Evolutionary conservation across 495 filamentous ascomycete species (phyloP).

Genomic region (Opeltia flavorubescens): DNA sequence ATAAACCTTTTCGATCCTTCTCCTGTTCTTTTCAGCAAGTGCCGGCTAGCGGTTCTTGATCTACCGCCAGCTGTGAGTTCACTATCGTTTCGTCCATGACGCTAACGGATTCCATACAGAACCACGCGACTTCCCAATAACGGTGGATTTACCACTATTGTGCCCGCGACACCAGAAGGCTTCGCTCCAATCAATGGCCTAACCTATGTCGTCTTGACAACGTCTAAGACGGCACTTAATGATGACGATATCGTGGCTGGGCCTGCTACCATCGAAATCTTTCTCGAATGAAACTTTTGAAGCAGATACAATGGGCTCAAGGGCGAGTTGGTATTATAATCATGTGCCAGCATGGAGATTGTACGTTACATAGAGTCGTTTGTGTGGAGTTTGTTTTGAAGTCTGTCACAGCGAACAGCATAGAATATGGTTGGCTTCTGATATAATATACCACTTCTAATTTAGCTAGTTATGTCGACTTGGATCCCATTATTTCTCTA

Average conservation of each 20-base stretch:
- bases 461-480: no score
- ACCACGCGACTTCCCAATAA: conserved; percentile 7
- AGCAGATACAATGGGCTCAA: no score
- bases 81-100: not conserved
- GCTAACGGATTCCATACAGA: not conserved
- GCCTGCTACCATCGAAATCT: conserved; percentile 23
- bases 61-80: not conserved
- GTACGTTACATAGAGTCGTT: no score
- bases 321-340: no score
- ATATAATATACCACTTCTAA: no score
- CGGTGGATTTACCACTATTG: conserved; percentile 4
- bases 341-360: no score
- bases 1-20: not conserved
- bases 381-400: no score
- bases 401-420: no score
- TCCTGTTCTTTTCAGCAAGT: not conserved
- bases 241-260: conserved; percentile 25
- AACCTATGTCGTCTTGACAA: conserved; percentile 5
- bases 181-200: conserved; percentile 6
- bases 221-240: conserved; percentile 4
- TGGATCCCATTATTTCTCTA: no score
- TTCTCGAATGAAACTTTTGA: not conserved
- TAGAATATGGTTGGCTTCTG: no score
- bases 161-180: conserved; percentile 5
- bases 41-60: not conserved